Evolutionary conservation across 139 green algal species (phyloP), one percentile per base, ranked within the genome.

Genomic region (Yamagishiella unicocca): DNA sequence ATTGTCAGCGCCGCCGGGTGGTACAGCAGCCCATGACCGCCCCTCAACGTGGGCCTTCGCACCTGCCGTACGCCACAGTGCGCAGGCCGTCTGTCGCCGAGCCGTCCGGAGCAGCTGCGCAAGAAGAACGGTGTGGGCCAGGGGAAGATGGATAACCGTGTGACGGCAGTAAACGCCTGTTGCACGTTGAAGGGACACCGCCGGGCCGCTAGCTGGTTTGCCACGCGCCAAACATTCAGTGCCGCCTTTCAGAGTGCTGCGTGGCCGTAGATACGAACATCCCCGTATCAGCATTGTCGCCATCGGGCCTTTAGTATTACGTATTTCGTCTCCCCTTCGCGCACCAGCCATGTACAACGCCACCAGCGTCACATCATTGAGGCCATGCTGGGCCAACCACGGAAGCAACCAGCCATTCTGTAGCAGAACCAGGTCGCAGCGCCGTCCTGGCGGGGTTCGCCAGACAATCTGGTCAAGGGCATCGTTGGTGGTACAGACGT

Each of bases 391-490:
- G 3, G 46, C 38, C 10, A 94, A 73, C 67, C 74, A 89, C 2
- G 88, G 88, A 70, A 91, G 53, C 62, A 94, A 70, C 88, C 91
- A 90, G 84, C 91, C 91, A 62, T 94, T 94, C 27, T 94, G 89
- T 1, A 92, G 27, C 37, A 94, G 88, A 0, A 94, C 73, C 35
- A 93, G 73, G 58, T 95, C 87, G 9, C 31, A 14, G 2, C 76
- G 81, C 22, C 87, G 85, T 9, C 35, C 19, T 1, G 78, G 81
- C 19, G 92, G 67, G 25, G 86, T 91, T 25, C 29, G 61, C 33
- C 68, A 31, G 9, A 92, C 2, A 2, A 95, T 85, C 17, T 87
- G 46, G 0, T 88, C 71, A 24, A 91, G 35, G 0, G 66, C 88
- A 46, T 90, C 91, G 58, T 92, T 90, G 22, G 87, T 91, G 10